Evolutionary conservation across 202 grass and related monocot genomes (phyloP), one percentile per base, ranked within the genome.

Genomic region (Musa balbisiana): DNA sequence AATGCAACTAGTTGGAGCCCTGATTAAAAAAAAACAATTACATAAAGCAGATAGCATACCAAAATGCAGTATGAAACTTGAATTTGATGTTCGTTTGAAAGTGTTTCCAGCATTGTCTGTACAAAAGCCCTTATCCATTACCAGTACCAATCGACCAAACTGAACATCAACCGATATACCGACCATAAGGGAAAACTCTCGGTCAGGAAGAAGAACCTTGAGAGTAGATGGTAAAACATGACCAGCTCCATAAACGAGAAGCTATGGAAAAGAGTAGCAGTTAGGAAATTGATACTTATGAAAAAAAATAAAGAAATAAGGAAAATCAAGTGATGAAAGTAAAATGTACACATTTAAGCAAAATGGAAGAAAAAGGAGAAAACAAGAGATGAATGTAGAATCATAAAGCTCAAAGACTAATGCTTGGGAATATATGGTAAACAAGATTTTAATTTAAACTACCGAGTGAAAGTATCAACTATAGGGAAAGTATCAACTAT

Each of bases 51-150:
- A 52, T 52, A n/a, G 11, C 72, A 21, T 85, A 98, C 94, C 94
- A 78, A 91, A 98, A 13, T 51, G 94, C 24, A 98, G 63, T 33
- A 81, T 88, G 79, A 88, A 90, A 10, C 72, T 94, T 1, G 94
- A 98, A 82, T 98, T 93, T 81, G 83, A 62, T n/a, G 88, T 88
- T 78, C 94, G 76, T 54, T 77, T 55, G 83, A 98, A 98, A 10
- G 59, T 73, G 84, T 98, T 88, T 17, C 91, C 91, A 73, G 94
- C 88, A 22, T 73, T 77, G 55, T 98, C 94, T 23, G 69, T 82
- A 82, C 94, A 98, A 81, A 92, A 92, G 17, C 53, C 76, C 54
- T 79, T 85, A 82, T 56, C 83, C 85, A 98, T 94, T 73, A 90
- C 83, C 49, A 98, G 70, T 53, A 98, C n/a, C 75, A 98, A 22